phyloP scores from a whole-genome alignment of 371 early-diverging fungal genomes.

The Batkoa obscura region DNA sequence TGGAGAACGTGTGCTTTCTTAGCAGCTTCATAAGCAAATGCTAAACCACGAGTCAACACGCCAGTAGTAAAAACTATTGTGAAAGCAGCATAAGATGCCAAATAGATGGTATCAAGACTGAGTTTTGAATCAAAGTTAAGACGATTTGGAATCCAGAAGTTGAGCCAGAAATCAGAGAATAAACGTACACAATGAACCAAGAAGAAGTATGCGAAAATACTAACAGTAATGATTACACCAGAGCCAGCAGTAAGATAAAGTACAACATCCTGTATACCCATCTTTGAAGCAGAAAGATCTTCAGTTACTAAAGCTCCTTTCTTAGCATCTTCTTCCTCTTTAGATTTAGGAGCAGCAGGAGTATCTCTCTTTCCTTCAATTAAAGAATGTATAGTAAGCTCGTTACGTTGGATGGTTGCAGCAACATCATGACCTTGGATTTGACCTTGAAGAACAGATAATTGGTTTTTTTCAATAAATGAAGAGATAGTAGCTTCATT shows the following conservation, averaged over 20 bases:
- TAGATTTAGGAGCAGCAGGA: background rate
- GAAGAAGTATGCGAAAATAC: slow-evolving; percentile 18
- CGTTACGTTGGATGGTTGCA: slow-evolving; percentile 1
- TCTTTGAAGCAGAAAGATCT: slow-evolving; percentile 3
- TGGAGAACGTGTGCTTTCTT: slow-evolving; percentile 20
- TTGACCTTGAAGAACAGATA: background rate
- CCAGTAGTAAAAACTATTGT: slow-evolving; percentile 17
- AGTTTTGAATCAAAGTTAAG: slow-evolving; percentile 7
- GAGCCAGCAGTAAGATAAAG: slow-evolving; percentile 10
- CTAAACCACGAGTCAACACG: slow-evolving; percentile 18
- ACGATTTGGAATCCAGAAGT: slow-evolving; percentile 26
- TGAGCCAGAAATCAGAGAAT: slow-evolving; percentile 24
- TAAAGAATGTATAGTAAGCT: slow-evolving; percentile 1
- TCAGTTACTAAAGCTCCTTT: slow-evolving; percentile 3
- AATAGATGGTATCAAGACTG: slow-evolving; percentile 15
- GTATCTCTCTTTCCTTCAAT: background rate
- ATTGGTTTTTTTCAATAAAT: slow-evolving; percentile 4
- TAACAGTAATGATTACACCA: slow-evolving; percentile 18
- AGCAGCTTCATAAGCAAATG: slow-evolving; percentile 15
- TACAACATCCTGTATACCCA: slow-evolving; percentile 3
- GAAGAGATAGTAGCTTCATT: background rate
- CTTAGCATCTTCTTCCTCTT: slow-evolving; percentile 4
- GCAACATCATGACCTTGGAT: background rate
- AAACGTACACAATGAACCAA: slow-evolving; percentile 24
- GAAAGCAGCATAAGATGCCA: slow-evolving; percentile 27